A percentile compares a stretch with the other conserved stretches of the same genome.
Conservation (phyloP, 1,284 basidiomycete species). For the Crucibulum cyathiforme region DNA sequence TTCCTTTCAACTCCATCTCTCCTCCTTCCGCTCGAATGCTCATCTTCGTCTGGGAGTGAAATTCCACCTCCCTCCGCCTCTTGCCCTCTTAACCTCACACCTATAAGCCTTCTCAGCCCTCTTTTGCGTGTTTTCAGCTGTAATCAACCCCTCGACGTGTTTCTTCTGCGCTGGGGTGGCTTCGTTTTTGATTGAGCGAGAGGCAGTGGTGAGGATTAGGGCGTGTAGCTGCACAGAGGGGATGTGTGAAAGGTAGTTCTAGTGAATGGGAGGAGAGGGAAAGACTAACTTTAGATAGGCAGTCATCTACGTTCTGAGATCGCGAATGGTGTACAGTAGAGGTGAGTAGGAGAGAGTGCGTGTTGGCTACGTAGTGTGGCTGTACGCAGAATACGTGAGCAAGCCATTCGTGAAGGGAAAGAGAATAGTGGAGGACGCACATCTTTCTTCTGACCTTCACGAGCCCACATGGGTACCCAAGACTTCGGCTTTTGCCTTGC, state of each 20-base stretch:
- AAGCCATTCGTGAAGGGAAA: not conserved
- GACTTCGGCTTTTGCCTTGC: not conserved
- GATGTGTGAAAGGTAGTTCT: not conserved
- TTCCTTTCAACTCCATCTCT: too few relatives aligned
- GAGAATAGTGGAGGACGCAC: conserved; percentile 42
- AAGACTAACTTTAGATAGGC: conserved; percentile 63
- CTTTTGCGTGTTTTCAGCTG: conserved; percentile 51
- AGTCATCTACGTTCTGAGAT: conserved; percentile 74
- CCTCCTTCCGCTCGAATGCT: too few relatives aligned
- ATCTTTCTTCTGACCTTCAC: conserved; percentile 51
- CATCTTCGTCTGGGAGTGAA: too few relatives aligned
- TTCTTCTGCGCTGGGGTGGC: conserved; percentile 61
- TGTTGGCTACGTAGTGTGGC: conserved; percentile 71
- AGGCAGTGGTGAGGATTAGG: conserved; percentile 55
- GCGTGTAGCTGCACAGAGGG: conserved; percentile 54
- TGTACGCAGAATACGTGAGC: conserved; percentile 26
- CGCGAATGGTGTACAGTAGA: conserved; percentile 77
- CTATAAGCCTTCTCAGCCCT: conserved; percentile 58
- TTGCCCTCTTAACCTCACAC: conserved; percentile 45
- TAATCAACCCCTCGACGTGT: conserved; percentile 55
- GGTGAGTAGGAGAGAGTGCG: conserved; percentile 68
- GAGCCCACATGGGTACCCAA: conserved; percentile 78
- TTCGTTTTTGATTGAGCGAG: conserved; percentile 54
- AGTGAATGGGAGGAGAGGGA: not conserved
- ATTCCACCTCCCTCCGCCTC: not conserved